phyloP scores from a whole-genome alignment of 2,329 filamentous ascomycete species.

The Diplodia mutila region DNA sequence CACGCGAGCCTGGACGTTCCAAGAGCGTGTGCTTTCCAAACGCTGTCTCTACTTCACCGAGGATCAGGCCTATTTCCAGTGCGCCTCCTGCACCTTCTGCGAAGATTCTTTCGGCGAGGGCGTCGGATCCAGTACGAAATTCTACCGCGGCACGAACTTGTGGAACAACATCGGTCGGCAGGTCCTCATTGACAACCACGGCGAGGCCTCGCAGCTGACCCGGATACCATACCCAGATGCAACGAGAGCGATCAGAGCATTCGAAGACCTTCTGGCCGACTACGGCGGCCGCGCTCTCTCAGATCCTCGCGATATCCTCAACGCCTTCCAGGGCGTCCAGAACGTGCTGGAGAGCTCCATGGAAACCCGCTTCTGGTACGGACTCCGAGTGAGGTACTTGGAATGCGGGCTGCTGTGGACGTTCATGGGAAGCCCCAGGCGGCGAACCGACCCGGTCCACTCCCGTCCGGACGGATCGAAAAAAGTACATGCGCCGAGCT shows the following conservation, averaged over 20 bases:
- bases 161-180: neutral
- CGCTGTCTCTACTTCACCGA: slow-evolving; percentile 26
- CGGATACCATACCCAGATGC: neutral
- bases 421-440: neutral
- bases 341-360: slow-evolving; percentile 3
- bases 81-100: neutral
- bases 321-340: slow-evolving; percentile 26
- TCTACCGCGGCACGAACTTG: neutral
- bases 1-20: slow-evolving; percentile 29
- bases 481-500: neutral
- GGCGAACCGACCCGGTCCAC: neutral
- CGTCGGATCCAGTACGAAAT: neutral
- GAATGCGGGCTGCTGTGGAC: slow-evolving; percentile 29
- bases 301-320: slow-evolving; percentile 24
- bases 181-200: neutral
- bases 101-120: neutral
- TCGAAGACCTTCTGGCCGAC: neutral
- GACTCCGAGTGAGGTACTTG: slow-evolving; percentile 28
- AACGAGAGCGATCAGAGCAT: neutral
- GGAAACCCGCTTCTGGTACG: slow-evolving; percentile 28
- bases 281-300: neutral
- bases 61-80: slow-evolving; percentile 27
- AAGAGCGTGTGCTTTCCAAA: slow-evolving; percentile 27
- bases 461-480: neutral
- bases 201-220: too few relatives aligned